Base-by-base conservation (phyloP, 208 protist genomes). In the Trypanosoma theileri region DNA sequence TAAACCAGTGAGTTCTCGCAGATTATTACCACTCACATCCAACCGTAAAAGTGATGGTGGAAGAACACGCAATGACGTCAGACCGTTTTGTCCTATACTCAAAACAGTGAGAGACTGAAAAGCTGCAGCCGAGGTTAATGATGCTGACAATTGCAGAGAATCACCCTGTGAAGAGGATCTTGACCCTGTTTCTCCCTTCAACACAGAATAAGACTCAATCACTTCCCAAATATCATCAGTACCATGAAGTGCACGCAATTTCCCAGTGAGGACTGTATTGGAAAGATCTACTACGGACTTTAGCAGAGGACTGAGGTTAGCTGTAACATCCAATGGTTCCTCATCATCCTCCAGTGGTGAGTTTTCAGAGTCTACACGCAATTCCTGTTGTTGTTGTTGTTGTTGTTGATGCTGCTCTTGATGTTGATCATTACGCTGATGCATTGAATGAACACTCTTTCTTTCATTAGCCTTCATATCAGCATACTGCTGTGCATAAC, bases 1-100 rank as follows among this genome's bases (percentile, higher is more conserved):
- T 56, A 96, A 26, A 7, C 85, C 87, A n/a, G 14, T 60, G 6
- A 96, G 54, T 11, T 68, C 54, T 4, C 62, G 66, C 24, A 96
- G 79, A n/a, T 71, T 56, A 57, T 96, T 96, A 40, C 80, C 52
- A 69, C 88, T 94, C 45, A 96, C 77, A 68, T 96, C 90, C 6
- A 96, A 71, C 3, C 86, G 87, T 31, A 96, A 68, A 55, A 96
- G 84, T 26, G 85, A 85, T 4, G 70, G 51, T 0, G 90, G 90
- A 16, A 96, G 67, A 26, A 72, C 65, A 46, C 55, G 65, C 13
- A 94, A 58, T 17, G 69, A 54, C 0, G 46, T 73, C 19, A 96
- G 73, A 22, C 82, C 66, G 56, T 96, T 96, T 35, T 71, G 72
- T 41, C 79, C 76, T 26, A 96, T 51, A 60, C 81, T 87, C 1